These are phyloP conservation scores for Termitomyces sp. DNA, from an alignment of 768 basidiomycete species.

Conservation along the genomic window DNA sequence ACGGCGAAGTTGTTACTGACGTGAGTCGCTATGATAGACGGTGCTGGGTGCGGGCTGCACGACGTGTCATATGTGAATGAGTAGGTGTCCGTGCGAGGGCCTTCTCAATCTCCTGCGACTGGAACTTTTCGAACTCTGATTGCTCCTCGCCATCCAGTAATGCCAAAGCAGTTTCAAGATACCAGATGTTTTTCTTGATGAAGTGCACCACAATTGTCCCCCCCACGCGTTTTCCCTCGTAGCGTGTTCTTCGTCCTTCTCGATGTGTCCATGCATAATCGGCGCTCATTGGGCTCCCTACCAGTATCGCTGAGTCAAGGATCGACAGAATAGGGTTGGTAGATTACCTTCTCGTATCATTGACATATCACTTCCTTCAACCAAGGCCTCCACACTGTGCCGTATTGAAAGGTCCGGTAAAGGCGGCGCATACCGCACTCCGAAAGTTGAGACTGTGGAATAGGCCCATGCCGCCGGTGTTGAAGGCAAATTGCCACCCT, in stretches of 20 bases:
- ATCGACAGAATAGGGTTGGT: not conserved
- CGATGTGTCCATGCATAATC: conserved; percentile 69
- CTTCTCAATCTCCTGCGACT: conserved; percentile 22
- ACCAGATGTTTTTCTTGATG: conserved; percentile 97
- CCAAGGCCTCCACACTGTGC: conserved; percentile 85
- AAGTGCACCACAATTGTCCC: conserved; percentile 97
- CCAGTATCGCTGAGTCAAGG: not conserved
- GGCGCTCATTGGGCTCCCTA: conserved; percentile 57
- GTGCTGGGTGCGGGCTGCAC: conserved; percentile 1
- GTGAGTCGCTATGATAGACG: conserved; percentile 4
- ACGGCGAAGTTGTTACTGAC: not conserved
- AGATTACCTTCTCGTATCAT: conserved; percentile 56
- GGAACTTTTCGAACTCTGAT: conserved; percentile 50
- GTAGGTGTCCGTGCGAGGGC: conserved; percentile 10
- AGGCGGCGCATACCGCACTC: conserved; percentile 70
- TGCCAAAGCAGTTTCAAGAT: conserved; percentile 87
- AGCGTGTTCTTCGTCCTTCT: conserved; percentile 65
- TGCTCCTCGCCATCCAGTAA: conserved; percentile 78
- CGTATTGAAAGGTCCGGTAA: conserved; percentile 56
- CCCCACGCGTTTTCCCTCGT: conserved; percentile 70
- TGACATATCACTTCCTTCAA: conserved; percentile 90
- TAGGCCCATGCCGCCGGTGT: conserved; percentile 38
- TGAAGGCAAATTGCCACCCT: conserved; percentile 26
- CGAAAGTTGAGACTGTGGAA: conserved; percentile 84
- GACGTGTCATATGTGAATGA: conserved; percentile 7